These are phyloP conservation scores for Amniculicola lignicola DNA, from an alignment of 495 filamentous ascomycete genomes.

Conservation along the genomic window DNA sequence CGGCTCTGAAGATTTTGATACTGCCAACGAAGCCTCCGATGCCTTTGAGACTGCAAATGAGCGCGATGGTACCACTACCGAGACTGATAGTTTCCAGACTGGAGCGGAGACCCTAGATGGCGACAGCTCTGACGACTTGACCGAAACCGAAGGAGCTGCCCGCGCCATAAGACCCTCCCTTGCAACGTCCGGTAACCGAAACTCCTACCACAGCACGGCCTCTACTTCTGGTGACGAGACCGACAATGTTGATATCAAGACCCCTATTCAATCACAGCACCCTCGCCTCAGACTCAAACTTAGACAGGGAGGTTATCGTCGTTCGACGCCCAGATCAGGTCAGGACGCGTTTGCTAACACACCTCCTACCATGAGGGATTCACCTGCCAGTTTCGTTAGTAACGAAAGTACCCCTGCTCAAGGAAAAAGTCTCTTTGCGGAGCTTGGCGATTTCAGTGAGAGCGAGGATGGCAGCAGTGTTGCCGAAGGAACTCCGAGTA, in stretches of 20 bases:
- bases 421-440: slow-evolving; percentile 83
- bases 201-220: slow-evolving; percentile 81
- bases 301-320: slow-evolving; percentile 52
- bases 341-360: slow-evolving; percentile 48
- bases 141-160: slow-evolving; percentile 69
- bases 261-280: slow-evolving; percentile 59
- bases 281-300: slow-evolving; percentile 69
- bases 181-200: slow-evolving; percentile 51
- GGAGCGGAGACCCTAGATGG: slow-evolving; percentile 77
- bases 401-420: slow-evolving; percentile 51
- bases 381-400: slow-evolving; percentile 56
- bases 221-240: slow-evolving; percentile 84
- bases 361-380: slow-evolving; percentile 40
- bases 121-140: slow-evolving; percentile 75
- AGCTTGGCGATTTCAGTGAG: slow-evolving; percentile 72
- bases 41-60: slow-evolving; percentile 84
- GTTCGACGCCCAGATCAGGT: slow-evolving; percentile 43
- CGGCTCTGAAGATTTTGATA: slow-evolving; percentile 70
- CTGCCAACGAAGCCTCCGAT: slow-evolving; percentile 78
- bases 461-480: slow-evolving; percentile 56
- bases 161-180: slow-evolving; percentile 44
- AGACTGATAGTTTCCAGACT: slow-evolving; percentile 94
- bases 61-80: slow-evolving; percentile 62
- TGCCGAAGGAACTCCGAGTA: slow-evolving; percentile 48
- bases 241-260: slow-evolving; percentile 57